Percentiles rank a stretch among this genome's conserved stretches.
These are phyloP conservation scores for Wickerhamomyces silvicola DNA, from an alignment of 805 yeast species.

Conservation along the genomic window DNA sequence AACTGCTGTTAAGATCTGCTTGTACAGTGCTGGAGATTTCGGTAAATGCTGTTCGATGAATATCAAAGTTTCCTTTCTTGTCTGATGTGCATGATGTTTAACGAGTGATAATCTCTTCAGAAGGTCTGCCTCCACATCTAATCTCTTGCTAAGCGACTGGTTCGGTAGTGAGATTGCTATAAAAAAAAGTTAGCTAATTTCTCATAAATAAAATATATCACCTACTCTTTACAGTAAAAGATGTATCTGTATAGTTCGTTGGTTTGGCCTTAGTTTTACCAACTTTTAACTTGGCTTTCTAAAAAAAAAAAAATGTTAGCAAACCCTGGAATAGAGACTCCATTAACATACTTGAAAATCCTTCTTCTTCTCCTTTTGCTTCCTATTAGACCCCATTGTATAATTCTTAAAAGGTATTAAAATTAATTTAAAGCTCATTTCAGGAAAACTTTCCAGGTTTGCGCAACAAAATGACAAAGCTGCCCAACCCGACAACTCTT, in stretches of 20 bases:
- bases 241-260: constrained; percentile 76
- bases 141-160: constrained; percentile 26
- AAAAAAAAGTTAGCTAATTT: constrained; percentile 6
- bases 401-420: too few species aligned
- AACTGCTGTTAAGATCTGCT: constrained; percentile 49
- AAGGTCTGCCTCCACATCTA: constrained; percentile 36
- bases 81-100: constrained; percentile 64
- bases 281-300: constrained; percentile 74
- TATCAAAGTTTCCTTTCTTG: constrained; percentile 65
- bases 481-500: too few species aligned
- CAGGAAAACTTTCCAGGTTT: neutral
- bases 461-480: too few species aligned
- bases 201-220: constrained; percentile 43
- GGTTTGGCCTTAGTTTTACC: constrained; percentile 76
- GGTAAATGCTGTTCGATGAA: constrained; percentile 48
- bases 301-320: constrained; percentile 1
- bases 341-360: constrained; percentile 46
- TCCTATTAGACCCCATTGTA: constrained; percentile 51
- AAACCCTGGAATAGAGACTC: neutral
- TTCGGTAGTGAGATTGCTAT: constrained; percentile 32
- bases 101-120: constrained; percentile 59
- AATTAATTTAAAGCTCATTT: neutral
- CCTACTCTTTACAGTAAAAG: constrained; percentile 62
- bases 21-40: constrained; percentile 44
- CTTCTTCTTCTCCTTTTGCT: constrained; percentile 58